These are phyloP conservation scores for Podospora sp. DNA, from an alignment of 495 filamentous ascomycete species.

Conservation along the genomic window DNA sequence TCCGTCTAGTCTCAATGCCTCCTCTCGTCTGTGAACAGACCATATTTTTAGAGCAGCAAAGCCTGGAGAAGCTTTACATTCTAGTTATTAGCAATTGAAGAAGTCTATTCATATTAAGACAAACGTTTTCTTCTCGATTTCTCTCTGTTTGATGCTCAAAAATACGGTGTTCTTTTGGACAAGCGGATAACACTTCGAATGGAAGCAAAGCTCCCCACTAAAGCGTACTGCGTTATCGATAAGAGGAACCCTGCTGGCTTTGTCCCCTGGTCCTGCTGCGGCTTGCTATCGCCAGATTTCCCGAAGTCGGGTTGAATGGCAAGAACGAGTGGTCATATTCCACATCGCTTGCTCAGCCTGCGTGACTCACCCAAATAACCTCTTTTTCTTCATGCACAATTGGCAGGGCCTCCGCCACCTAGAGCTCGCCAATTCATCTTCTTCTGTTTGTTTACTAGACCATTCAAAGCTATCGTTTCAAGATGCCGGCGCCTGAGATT, in stretches of 20 bases:
- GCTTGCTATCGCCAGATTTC: background rate
- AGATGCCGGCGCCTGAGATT: slow-evolving; percentile 56
- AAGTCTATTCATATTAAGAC: no score
- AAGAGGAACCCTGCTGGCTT: slow-evolving; percentile 1
- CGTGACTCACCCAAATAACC: slow-evolving; percentile 22
- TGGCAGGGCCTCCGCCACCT: background rate
- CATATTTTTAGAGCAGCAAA: no score
- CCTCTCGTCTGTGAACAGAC: no score
- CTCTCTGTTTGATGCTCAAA: background rate
- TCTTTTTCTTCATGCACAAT: background rate
- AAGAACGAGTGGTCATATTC: background rate
- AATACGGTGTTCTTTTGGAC: background rate
- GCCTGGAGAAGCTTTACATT: no score
- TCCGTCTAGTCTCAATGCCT: background rate
- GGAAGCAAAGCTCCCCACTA: background rate
- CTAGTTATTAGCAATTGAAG: no score
- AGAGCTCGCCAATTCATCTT: background rate
- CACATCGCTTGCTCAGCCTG: background rate
- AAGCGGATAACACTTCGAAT: background rate
- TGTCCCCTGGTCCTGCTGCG: background rate
- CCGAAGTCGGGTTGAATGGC: slow-evolving; percentile 1
- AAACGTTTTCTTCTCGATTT: background rate
- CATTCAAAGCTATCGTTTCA: slow-evolving; percentile 2
- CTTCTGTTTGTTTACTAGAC: background rate
- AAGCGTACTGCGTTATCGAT: background rate